phyloP scores from a whole-genome alignment of 257 asterid genomes.

The Forsythia viridissima region DNA sequence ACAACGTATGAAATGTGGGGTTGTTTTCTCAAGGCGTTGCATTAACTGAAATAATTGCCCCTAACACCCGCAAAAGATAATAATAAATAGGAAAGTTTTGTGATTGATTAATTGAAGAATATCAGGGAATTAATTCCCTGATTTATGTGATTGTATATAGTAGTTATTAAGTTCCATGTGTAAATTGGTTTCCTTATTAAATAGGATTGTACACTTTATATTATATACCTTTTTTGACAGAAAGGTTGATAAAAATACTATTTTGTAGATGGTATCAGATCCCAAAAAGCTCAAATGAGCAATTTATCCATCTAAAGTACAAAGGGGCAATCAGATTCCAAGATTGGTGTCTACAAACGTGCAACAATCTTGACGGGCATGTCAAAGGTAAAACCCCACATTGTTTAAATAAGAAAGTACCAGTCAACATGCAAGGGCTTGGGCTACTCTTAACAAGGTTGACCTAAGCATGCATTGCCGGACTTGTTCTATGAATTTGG shows the following conservation, averaged over 20 bases:
- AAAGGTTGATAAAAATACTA: not conserved
- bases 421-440: not conserved
- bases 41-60: constrained; percentile 87
- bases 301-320: not conserved
- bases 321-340: not conserved
- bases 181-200: not conserved
- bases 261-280: not conserved
- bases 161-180: not conserved
- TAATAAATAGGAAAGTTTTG: constrained; percentile 3
- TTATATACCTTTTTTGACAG: not conserved
- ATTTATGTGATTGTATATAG: not conserved
- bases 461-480: not conserved
- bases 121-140: not conserved
- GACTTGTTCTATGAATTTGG: not conserved
- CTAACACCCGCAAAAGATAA: constrained; percentile 38
- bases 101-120: not conserved
- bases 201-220: not conserved
- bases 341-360: not conserved
- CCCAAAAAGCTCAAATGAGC: not conserved
- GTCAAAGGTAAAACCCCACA: not conserved
- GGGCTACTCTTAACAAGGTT: not conserved
- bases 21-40: constrained; percentile 92
- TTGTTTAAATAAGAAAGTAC: not conserved
- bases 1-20: constrained; percentile 98
- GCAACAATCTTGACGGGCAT: not conserved